Base-by-base conservation (phyloP, 345 rosid species). In the Eucalyptus cloeziana region DNA sequence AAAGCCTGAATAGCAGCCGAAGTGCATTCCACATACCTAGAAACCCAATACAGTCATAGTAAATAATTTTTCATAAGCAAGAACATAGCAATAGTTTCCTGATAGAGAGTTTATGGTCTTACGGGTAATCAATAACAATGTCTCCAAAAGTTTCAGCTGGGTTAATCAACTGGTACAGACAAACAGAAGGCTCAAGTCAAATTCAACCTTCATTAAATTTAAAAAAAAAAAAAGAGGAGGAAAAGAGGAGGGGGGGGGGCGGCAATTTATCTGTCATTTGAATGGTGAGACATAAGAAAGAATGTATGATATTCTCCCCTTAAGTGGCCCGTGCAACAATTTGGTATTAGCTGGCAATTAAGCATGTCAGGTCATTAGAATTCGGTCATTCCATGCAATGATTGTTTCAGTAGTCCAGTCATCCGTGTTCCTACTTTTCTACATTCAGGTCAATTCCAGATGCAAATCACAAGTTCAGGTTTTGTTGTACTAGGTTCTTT, bases 61-160 rank as follows among this genome's bases (percentile, higher is more conserved):
- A 80, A 52, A n/a, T 88, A 49, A 88, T 49, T 31, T 44, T 45
- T 44, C 69, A 89, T 27, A 86, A 86, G 24, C 44, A 51, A 44
- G 50, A 87, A 4, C 81, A 25, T 33, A 86, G 87, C 16, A 31
- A 40, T 90, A 91, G 27, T 30, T 89, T 64, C 80, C 86, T 54
- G 40, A 64, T 64, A 67, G 85, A 89, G 49, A 86, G 31, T 90
- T 85, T 87, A 86, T 67, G 91, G 90, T 88, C 99, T 95, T 95
- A 97, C 99, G 97, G 96, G 88, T 98, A 98, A 91, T 98, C 99
- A 71, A 98, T 96, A 58, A 98, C 98, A 47, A 98, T 97, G 92
- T 98, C 99, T 37, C 99, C 99, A 94, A 98, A 98, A 58, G 99
- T 97, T 94, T 98, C 99, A 25, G 99, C 99, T 37, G 99, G 99